Base-by-base conservation (phyloP, 176 grass and related monocot genomes). In the Bothriochloa decipiens region DNA sequence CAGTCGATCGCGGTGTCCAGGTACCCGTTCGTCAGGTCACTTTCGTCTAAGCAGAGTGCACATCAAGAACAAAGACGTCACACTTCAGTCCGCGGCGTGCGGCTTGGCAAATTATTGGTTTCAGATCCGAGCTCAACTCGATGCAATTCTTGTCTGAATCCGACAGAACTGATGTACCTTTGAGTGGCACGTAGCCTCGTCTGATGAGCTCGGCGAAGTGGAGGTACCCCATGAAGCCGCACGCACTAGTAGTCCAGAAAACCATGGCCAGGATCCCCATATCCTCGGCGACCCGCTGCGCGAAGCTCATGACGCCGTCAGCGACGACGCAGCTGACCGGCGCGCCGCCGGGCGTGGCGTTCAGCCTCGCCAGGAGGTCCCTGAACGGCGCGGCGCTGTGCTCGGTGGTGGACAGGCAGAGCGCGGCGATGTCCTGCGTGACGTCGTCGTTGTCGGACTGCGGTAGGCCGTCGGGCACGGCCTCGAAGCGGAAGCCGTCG, bases 361-460 rank as follows among this genome's bases (percentile, higher is more conserved):
- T 92, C 0, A 97, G 88, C 84, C 65, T 75, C 20, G 6, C 55
- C n/a, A 97, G 61, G 25, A 97, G 83, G 41, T 90, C 70, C 42
- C 78, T 67, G 71, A 97, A 95, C 6, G 87, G 92, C 65, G 33
- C 66, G 10, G 84, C 39, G 49, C 92, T 88, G 46, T 91, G 84
- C 81, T 23, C 69, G 11, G 65, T 82, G 40, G 55, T 77, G 6
- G 92, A 97, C 11, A 82, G 3, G 88, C 92, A 97, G 35, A 94
- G 45, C 8, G 78, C 52, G 18, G 92, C 85, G 80, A 95, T 91
- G 92, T 95, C 92, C 86, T 95, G 95, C 47, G 84, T 97, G 55
- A 90, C 89, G 74, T 97, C 91, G 10, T 86, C 85, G 52, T 88
- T 77, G 23, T 55, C 84, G 18, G 80, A 84, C 20, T 11, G 50